Evolutionary conservation across 2,329 filamentous ascomycete species (phyloP).

Genomic region (Chaetomium globosum): DNA sequence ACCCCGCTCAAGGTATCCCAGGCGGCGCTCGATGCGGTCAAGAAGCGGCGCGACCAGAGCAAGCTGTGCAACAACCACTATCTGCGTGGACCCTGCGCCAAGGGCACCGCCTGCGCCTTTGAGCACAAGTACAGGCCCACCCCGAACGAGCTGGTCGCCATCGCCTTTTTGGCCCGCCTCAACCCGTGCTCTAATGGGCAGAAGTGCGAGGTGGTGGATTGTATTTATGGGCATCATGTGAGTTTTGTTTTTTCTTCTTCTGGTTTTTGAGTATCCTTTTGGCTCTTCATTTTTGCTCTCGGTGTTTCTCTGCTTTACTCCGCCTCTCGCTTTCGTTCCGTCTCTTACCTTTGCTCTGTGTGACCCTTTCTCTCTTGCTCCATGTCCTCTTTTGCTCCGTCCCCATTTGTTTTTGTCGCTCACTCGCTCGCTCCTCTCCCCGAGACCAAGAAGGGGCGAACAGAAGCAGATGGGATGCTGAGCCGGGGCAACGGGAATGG

Average conservation of each 20-base stretch:
- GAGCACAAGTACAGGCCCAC: constrained; percentile 59
- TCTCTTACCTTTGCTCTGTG: no score
- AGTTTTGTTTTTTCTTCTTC: constrained; percentile 41
- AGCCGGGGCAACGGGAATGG: not conserved
- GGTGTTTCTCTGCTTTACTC: not conserved
- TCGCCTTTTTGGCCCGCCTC: constrained; percentile 57
- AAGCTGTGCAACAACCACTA: constrained; percentile 67
- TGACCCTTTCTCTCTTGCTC: no score
- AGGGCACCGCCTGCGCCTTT: constrained; percentile 58
- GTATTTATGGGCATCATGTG: constrained; percentile 66
- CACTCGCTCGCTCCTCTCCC: not conserved
- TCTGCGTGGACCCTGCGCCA: constrained; percentile 59
- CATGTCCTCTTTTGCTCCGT: no score
- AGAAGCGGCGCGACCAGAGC: constrained; percentile 56
- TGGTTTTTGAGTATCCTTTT: not conserved
- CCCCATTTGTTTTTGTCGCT: no score
- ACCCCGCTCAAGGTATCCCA: constrained; percentile 52
- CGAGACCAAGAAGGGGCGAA: not conserved
- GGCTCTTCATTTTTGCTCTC: not conserved
- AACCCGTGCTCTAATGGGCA: constrained; percentile 62
- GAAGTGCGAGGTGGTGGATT: constrained; percentile 59
- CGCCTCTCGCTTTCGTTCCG: not conserved
- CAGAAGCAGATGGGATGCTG: not conserved
- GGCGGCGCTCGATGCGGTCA: constrained; percentile 55
- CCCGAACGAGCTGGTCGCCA: constrained; percentile 58